phyloP scores from a whole-genome alignment of 768 basidiomycete genomes.

The Inosperma sp. region DNA sequence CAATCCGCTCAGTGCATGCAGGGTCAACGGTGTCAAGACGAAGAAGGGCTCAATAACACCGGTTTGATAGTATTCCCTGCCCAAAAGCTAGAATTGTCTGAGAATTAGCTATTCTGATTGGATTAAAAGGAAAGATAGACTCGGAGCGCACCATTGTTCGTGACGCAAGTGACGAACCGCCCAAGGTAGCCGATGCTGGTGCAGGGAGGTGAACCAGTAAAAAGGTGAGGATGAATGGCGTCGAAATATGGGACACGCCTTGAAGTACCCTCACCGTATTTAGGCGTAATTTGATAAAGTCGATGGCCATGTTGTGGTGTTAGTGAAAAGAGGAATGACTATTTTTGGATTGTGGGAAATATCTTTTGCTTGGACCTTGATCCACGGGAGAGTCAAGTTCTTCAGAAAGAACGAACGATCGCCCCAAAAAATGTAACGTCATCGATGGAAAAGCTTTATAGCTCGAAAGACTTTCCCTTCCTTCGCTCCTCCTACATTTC shows the following conservation, averaged over 20 bases:
- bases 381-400: too few species aligned
- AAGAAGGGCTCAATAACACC: constrained; percentile 62
- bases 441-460: too few species aligned
- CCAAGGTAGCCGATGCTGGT: constrained; percentile 65
- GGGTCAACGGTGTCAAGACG: constrained; percentile 58
- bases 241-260: constrained; percentile 57
- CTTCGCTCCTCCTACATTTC: neutral
- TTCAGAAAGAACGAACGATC: too few species aligned
- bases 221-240: constrained; percentile 76
- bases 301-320: too few species aligned
- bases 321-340: too few species aligned
- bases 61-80: constrained; percentile 84
- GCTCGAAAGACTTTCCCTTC: too few species aligned
- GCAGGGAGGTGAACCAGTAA: constrained; percentile 76
- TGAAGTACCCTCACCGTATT: constrained; percentile 38
- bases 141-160: constrained; percentile 60
- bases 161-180: constrained; percentile 64
- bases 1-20: constrained; percentile 59
- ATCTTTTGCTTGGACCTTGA: too few species aligned
- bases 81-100: constrained; percentile 62
- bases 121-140: neutral
- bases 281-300: constrained; percentile 10
- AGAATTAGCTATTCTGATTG: neutral
- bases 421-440: too few species aligned
- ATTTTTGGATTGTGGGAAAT: too few species aligned